Conservation (phyloP, 1,284 basidiomycete genomes). For the Cerrena zonata region DNA sequence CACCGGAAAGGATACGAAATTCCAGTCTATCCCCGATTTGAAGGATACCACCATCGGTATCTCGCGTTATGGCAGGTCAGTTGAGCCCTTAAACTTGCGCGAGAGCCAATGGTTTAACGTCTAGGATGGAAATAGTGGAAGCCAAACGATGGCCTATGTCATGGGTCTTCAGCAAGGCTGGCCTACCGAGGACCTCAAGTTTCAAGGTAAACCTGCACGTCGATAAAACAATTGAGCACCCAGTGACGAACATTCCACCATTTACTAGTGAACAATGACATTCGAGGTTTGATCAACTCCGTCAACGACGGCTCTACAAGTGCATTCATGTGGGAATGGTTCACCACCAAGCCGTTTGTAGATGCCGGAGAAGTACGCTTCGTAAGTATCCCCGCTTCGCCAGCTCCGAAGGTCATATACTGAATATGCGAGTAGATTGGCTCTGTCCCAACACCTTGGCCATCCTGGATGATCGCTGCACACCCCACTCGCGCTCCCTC, state of each 20-base stretch:
- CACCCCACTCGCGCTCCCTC: constrained; percentile 59
- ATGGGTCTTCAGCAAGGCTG: constrained; percentile 86
- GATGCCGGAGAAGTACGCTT: constrained; percentile 82
- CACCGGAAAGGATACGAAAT: constrained; percentile 74
- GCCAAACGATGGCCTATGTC: constrained; percentile 91
- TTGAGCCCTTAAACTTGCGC: background rate
- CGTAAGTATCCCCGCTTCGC: constrained; percentile 38
- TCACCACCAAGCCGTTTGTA: constrained; percentile 91
- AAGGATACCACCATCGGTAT: constrained; percentile 84
- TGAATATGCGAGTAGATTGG: constrained; percentile 58
- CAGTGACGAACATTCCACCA: background rate
- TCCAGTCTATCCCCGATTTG: constrained; percentile 71
- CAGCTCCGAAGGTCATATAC: background rate
- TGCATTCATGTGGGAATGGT: constrained; percentile 95
- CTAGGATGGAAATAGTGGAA: constrained; percentile 48
- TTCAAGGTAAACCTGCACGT: constrained; percentile 55
- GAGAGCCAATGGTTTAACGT: background rate
- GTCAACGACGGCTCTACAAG: constrained; percentile 83
- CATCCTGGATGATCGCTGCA: constrained; percentile 90
- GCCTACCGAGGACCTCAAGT: constrained; percentile 66
- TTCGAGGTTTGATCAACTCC: constrained; percentile 81
- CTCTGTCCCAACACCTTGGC: constrained; percentile 89
- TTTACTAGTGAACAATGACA: constrained; percentile 77
- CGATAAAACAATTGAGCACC: too few relatives aligned
- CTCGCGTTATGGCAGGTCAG: constrained; percentile 77